Percentiles rank a stretch among this genome's conserved stretches.
Conservation (phyloP, 306 rosid genomes). For the Albizia julibrissin region DNA sequence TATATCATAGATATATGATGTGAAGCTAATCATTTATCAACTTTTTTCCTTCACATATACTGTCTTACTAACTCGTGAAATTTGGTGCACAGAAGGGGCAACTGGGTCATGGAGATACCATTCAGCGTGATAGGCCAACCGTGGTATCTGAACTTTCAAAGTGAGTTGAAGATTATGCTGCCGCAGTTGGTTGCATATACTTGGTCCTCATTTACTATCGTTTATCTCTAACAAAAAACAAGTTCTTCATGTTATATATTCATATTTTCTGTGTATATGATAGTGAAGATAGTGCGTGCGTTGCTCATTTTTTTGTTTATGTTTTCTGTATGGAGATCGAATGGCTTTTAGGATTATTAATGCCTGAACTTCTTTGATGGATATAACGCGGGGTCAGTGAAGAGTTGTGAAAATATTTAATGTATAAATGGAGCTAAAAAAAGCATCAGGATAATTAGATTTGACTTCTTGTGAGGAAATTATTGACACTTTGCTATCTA, state of each 20-base stretch:
- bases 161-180: constrained; percentile 50
- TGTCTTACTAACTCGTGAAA: constrained; percentile 21
- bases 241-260: neutral
- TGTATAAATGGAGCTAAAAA: neutral
- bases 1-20: neutral
- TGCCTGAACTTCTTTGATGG: neutral
- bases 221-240: neutral
- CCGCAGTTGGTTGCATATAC: neutral
- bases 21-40: constrained; percentile 19
- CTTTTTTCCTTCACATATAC: neutral
- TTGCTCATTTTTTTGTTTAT: neutral
- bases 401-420: neutral
- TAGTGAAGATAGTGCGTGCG: neutral
- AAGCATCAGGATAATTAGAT: neutral
- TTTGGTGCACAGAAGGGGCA: constrained; percentile 84
- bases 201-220: neutral
- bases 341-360: neutral
- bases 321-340: neutral
- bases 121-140: constrained; percentile 97
- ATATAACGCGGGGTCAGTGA: neutral
- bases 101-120: constrained; percentile 90
- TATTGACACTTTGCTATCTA: neutral
- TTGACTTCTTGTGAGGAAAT: neutral
- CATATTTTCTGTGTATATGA: neutral
- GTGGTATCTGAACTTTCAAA: constrained; percentile 91